Percentiles rank a stretch among this genome's conserved stretches.
phyloP scores from a whole-genome alignment of 805 yeast genomes.

The Candida germanica region DNA sequence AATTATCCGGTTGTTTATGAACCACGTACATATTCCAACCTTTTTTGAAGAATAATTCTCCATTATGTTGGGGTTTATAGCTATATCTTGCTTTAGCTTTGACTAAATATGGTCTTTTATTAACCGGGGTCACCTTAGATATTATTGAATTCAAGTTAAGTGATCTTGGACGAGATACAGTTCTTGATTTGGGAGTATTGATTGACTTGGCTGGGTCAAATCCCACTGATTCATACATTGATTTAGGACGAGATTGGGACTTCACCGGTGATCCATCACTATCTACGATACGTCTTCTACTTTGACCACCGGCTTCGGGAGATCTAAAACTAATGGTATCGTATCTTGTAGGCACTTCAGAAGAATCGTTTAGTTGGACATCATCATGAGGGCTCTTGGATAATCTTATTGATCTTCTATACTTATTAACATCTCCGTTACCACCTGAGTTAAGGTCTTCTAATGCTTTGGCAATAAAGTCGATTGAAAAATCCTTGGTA shows the following conservation, averaged over 20 bases:
- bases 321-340: constrained; percentile 14
- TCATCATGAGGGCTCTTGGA: constrained; percentile 11
- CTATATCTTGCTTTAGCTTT: constrained; percentile 40
- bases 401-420: constrained; percentile 35
- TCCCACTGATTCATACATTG: constrained; percentile 21
- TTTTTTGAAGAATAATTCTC: constrained; percentile 39
- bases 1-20: constrained; percentile 42
- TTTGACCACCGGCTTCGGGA: constrained; percentile 3
- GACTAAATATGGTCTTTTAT: constrained; percentile 25
- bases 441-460: constrained; percentile 46
- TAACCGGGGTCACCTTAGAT: constrained; percentile 27
- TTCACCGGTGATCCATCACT: constrained; percentile 13
- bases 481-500: constrained; percentile 42
- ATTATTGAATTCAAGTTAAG: constrained; percentile 31
- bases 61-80: constrained; percentile 39
- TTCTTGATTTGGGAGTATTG: constrained; percentile 15
- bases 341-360: constrained; percentile 37
- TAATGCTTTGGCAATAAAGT: constrained; percentile 44
- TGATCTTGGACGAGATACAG: constrained; percentile 32
- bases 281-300: not conserved
- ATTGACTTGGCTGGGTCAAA: constrained; percentile 8
- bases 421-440: constrained; percentile 40
- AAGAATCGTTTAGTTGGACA: constrained; percentile 24
- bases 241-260: constrained; percentile 19
- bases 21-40: constrained; percentile 42